Conservation (phyloP, 2,329 filamentous ascomycete species). For the Xylariaceae sp. region DNA sequence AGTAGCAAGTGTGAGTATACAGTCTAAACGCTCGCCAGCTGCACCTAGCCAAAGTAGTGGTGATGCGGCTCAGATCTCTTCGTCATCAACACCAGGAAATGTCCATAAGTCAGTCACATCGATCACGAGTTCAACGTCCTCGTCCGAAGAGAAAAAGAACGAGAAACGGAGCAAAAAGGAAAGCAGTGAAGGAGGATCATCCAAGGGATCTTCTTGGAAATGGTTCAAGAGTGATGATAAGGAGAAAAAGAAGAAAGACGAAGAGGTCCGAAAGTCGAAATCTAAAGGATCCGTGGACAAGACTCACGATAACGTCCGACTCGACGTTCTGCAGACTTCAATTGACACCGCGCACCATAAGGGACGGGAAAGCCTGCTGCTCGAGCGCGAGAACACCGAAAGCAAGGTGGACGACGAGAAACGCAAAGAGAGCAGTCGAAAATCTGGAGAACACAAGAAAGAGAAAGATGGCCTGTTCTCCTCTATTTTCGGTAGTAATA, state of each 20-base stretch:
- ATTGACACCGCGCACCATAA: slow-evolving; percentile 64
- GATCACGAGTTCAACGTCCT: slow-evolving; percentile 19
- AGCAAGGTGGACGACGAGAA: slow-evolving; percentile 72
- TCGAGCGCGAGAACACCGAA: slow-evolving; percentile 72
- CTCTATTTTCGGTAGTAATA: slow-evolving; percentile 83
- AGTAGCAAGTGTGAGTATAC: slow-evolving; percentile 20
- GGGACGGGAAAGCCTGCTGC: slow-evolving; percentile 74
- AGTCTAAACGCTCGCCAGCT: slow-evolving; percentile 30
- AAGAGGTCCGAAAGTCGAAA: slow-evolving; percentile 62
- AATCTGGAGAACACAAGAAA: slow-evolving; percentile 71
- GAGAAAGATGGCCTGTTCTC: slow-evolving; percentile 94
- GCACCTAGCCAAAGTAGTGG: slow-evolving; percentile 49
- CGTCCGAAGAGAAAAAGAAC: slow-evolving; percentile 62
- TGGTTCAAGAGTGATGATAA: slow-evolving; percentile 78
- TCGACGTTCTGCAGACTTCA: slow-evolving; percentile 82
- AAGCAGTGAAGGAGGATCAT: slow-evolving; percentile 51
- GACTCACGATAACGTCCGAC: slow-evolving; percentile 69
- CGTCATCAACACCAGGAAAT: slow-evolving; percentile 63
- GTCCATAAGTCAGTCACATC: slow-evolving; percentile 62
- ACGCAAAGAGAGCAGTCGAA: slow-evolving; percentile 73
- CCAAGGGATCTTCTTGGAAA: slow-evolving; percentile 73
- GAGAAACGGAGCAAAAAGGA: slow-evolving; percentile 76
- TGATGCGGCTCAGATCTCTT: slow-evolving; percentile 60
- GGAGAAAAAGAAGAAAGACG: slow-evolving; percentile 60
- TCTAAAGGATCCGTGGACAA: slow-evolving; percentile 52